These are phyloP conservation scores for Scheffersomyces ergatensis DNA, from an alignment of 805 yeast species.

Conservation along the genomic window DNA sequence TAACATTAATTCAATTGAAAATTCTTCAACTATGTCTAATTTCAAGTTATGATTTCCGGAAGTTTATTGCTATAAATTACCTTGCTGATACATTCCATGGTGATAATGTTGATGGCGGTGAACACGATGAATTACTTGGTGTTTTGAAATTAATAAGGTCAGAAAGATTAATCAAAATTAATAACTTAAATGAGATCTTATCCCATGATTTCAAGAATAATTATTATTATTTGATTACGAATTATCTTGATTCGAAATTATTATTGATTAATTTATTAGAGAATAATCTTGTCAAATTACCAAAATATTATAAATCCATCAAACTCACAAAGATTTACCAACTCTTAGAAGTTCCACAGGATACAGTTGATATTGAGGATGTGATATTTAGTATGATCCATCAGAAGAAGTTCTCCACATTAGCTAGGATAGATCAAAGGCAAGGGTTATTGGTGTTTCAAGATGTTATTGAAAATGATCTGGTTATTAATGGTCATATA, in stretches of 20 bases:
- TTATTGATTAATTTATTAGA: slow-evolving; percentile 25
- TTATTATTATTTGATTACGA: slow-evolving; percentile 1
- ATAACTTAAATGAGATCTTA: slow-evolving; percentile 3
- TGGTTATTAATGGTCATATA: slow-evolving; percentile 21
- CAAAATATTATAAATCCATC: slow-evolving; percentile 28
- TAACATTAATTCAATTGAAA: slow-evolving; percentile 18
- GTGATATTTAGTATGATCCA: slow-evolving; percentile 33
- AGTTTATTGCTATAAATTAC: slow-evolving; percentile 19
- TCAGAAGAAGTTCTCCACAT: slow-evolving; percentile 25
- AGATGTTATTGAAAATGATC: slow-evolving; percentile 7
- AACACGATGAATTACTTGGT: slow-evolving; percentile 5
- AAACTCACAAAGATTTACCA: slow-evolving; percentile 14
- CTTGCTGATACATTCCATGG: slow-evolving; percentile 8
- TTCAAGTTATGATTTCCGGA: slow-evolving; percentile 33
- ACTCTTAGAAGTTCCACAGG: slow-evolving; percentile 13
- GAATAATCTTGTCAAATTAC: slow-evolving; percentile 27
- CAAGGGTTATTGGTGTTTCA: slow-evolving; percentile 22
- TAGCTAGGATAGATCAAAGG: slow-evolving; percentile 33
- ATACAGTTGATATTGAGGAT: slow-evolving; percentile 19
- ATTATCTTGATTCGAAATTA: slow-evolving; percentile 1
- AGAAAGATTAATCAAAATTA: background rate
- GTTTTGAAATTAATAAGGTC: slow-evolving; percentile 7
- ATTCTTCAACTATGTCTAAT: slow-evolving; percentile 28
- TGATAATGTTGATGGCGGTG: background rate
- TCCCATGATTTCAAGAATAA: slow-evolving; percentile 1